phyloP scores from a whole-genome alignment of 352 stramenopile species.

The Phytophthora vignae region DNA sequence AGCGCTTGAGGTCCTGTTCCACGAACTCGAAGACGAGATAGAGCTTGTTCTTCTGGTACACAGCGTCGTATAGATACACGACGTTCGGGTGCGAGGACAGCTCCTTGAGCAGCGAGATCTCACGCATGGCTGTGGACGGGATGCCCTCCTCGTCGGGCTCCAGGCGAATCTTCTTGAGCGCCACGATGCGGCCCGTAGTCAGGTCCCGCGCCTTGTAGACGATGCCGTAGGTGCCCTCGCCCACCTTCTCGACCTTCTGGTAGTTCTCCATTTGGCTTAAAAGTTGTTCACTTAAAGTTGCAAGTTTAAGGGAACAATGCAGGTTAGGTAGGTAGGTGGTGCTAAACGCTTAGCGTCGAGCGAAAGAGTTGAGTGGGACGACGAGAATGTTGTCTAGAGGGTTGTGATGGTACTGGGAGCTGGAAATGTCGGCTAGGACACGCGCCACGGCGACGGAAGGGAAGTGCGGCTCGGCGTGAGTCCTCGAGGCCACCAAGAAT shows the following conservation, averaged over 20 bases:
- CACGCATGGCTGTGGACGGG: slow-evolving; percentile 96
- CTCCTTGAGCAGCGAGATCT: slow-evolving; percentile 97
- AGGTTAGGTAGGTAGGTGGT: background rate
- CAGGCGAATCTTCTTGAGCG: slow-evolving; percentile 94
- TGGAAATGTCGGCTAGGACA: background rate
- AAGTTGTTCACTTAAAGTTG: slow-evolving; percentile 5
- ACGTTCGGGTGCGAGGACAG: slow-evolving; percentile 96
- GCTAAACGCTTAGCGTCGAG: background rate
- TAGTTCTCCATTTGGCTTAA: slow-evolving; percentile 80
- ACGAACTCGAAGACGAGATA: slow-evolving; percentile 91
- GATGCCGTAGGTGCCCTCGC: slow-evolving; percentile 96
- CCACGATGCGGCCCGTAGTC: slow-evolving; percentile 91
- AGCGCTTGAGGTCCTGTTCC: slow-evolving; percentile 90
- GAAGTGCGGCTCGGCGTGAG: slow-evolving; percentile 9
- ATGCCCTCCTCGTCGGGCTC: slow-evolving; percentile 97
- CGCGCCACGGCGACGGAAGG: background rate
- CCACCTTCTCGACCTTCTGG: slow-evolving; percentile 89
- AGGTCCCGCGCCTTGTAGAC: slow-evolving; percentile 97
- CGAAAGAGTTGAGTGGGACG: background rate
- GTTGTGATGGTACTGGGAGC: background rate
- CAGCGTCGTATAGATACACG: slow-evolving; percentile 86
- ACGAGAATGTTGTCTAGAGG: background rate
- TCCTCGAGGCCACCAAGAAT: slow-evolving; percentile 34
- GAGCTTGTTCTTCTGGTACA: slow-evolving; percentile 89
- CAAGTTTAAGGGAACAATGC: background rate